These are phyloP conservation scores for Elongisporangium undulatum DNA, from an alignment of 352 stramenopile genomes.

Conservation along the genomic window DNA sequence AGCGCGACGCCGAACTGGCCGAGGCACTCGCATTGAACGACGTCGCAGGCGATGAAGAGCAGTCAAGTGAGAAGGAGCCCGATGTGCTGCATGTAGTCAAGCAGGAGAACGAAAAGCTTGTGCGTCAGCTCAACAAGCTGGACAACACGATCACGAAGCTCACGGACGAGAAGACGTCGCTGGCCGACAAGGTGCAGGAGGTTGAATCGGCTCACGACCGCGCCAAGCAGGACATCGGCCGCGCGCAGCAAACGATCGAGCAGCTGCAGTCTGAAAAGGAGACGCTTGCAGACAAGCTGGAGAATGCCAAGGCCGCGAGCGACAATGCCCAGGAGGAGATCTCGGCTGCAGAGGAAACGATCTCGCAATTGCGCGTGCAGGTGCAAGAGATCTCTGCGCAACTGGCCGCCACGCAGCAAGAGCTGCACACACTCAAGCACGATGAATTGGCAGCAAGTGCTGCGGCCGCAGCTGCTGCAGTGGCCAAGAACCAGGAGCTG, in stretches of 20 bases:
- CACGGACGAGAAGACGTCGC: slow-evolving; percentile 39
- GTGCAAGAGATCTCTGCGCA: slow-evolving; percentile 56
- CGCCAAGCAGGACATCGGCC: slow-evolving; percentile 24
- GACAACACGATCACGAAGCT: slow-evolving; percentile 42
- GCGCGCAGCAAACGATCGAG: slow-evolving; percentile 25
- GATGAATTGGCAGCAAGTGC: slow-evolving; percentile 42
- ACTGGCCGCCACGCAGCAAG: slow-evolving; percentile 36
- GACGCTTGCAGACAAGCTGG: slow-evolving; percentile 18
- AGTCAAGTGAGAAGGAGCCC: slow-evolving; percentile 8
- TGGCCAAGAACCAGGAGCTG: slow-evolving; percentile 52
- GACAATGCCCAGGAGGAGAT: slow-evolving; percentile 21
- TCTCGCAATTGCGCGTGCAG: slow-evolving; percentile 46
- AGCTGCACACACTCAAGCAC: slow-evolving; percentile 39
- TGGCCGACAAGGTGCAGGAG: slow-evolving; percentile 34
- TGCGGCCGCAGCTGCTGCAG: slow-evolving; percentile 35
- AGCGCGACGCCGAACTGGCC: slow-evolving; percentile 15
- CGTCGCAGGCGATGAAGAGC: slow-evolving; percentile 5
- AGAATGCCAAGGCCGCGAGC: slow-evolving; percentile 21
- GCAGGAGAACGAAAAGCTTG: slow-evolving; percentile 27
- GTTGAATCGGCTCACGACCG: slow-evolving; percentile 34
- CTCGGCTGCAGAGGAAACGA: slow-evolving; percentile 24
- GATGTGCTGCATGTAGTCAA: slow-evolving; percentile 8
- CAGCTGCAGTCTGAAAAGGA: slow-evolving; percentile 26
- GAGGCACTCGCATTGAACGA: slow-evolving; percentile 6
- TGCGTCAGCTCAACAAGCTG: slow-evolving; percentile 36